These are phyloP conservation scores for Yamadazyma jaroonii DNA, from an alignment of 1,139 yeast species.

Conservation along the genomic window DNA sequence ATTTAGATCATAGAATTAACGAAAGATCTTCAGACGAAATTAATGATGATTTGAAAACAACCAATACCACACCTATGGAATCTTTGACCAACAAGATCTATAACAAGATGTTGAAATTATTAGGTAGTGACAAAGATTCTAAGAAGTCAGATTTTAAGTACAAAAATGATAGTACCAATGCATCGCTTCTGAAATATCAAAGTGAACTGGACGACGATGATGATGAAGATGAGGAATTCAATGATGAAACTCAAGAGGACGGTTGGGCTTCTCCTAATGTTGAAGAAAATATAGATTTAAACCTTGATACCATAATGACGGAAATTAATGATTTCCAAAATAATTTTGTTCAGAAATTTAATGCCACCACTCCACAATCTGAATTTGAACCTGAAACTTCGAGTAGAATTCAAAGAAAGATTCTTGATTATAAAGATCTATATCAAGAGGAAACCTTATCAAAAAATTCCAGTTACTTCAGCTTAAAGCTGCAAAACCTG, in stretches of 20 bases:
- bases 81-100: conserved; percentile 12
- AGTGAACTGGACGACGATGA: conserved; percentile 29
- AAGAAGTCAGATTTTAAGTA: conserved; percentile 1
- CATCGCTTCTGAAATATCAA: conserved; percentile 16
- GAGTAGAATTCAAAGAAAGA: conserved; percentile 35
- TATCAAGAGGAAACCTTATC: conserved; percentile 16
- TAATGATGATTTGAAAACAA: background rate
- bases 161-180: conserved; percentile 2
- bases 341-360: conserved; percentile 25
- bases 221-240: conserved; percentile 22
- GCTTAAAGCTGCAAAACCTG: conserved; percentile 8
- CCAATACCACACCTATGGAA: conserved; percentile 6
- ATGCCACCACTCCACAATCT: conserved; percentile 10
- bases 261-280: conserved; percentile 2
- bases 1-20: conserved; percentile 11
- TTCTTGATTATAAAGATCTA: conserved; percentile 35
- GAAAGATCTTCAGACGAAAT: background rate
- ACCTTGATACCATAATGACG: conserved; percentile 22
- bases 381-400: conserved; percentile 5
- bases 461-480: conserved; percentile 11
- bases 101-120: conserved; percentile 12
- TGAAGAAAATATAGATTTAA: conserved; percentile 1
- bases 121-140: conserved; percentile 1
- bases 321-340: conserved; percentile 35
- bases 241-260: background rate